Evolutionary conservation across 352 stramenopile genomes (phyloP), one percentile per base, ranked within the genome.

Genomic region (Phytopythium sindhum): DNA sequence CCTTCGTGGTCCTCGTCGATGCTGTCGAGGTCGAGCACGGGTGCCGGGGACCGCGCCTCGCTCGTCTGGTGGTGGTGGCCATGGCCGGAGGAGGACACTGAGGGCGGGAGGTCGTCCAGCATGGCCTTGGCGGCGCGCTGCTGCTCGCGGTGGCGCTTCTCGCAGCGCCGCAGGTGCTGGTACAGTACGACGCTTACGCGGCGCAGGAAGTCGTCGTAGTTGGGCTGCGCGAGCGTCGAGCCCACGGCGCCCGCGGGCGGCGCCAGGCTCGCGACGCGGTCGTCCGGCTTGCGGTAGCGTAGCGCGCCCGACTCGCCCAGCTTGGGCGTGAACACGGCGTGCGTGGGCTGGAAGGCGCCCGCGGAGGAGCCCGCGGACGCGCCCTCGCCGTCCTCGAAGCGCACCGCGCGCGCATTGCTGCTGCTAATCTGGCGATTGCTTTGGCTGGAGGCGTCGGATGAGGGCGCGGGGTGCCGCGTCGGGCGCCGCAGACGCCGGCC

Each of bases 161-260:
- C 87, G 65, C 89, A 94, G 50, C 88, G 84, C 59, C 86, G 74
- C 41, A 97, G 85, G 64, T 97, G 89, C 66, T 96, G 89, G 64
- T 96, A 96, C 47, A 97, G 65, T 47, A 97, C 89, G 62, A 97
- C 88, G 60, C 84, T 93, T 59, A 96, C 88, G 68, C 88, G 83
- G 53, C 86, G 77, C 58, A 97, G 57, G 35, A 93, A 94, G 64
- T 97, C 90, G 65, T 97, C 88, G 69, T 96, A 97, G 64, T 97
- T 97, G 50, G 89, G 89, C 68, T 96, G 84, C 47, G 83, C 89
- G 55, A 97, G 85, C 41, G 85, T 93, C 19, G 81, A 91, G 35
- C 88, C 77, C 42, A 69, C 81, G 19, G 17, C 41, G 44, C 69
- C 81, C 2, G 24, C 37, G 6, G 85, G 82, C 31, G 84, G 82